phyloP scores from a whole-genome alignment of 2,329 filamentous ascomycete species.

The Verticillium albo-atrum region DNA sequence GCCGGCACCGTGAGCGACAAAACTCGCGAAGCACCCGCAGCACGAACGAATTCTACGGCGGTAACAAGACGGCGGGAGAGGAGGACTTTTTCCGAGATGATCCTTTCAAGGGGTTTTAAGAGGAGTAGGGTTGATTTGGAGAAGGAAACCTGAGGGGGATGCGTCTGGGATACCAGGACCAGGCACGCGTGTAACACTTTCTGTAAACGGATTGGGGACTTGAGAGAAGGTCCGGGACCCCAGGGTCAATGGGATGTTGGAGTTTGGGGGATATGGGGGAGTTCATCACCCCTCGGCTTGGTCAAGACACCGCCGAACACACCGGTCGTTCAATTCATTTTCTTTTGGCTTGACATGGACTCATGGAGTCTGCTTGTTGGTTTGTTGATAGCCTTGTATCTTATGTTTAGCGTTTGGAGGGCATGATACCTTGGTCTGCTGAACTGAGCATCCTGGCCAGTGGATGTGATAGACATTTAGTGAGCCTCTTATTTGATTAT shows the following conservation, averaged over 20 bases:
- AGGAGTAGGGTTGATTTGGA: neutral
- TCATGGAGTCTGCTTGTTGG: too few species aligned
- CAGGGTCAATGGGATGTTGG: neutral
- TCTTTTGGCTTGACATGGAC: neutral
- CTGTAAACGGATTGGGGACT: neutral
- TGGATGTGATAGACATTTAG: neutral
- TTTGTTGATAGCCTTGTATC: neutral
- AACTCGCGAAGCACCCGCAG: conserved; percentile 37
- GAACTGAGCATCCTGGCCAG: too few species aligned
- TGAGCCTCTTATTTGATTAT: too few species aligned
- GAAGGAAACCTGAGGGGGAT: neutral
- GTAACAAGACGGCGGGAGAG: conserved; percentile 42
- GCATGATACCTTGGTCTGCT: neutral
- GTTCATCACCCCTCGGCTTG: neutral
- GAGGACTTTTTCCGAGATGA: conserved; percentile 57
- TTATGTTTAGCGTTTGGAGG: neutral
- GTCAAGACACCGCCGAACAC: neutral
- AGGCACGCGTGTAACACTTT: neutral
- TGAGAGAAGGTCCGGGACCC: neutral
- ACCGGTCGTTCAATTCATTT: neutral
- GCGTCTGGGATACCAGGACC: neutral
- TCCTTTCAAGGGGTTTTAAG: conserved; percentile 57
- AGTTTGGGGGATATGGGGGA: neutral
- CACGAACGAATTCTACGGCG: conserved; percentile 44
- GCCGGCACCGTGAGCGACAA: conserved; percentile 48